Evolutionary conservation across 495 filamentous ascomycete genomes (phyloP).

Genomic region (Xylaria curta): DNA sequence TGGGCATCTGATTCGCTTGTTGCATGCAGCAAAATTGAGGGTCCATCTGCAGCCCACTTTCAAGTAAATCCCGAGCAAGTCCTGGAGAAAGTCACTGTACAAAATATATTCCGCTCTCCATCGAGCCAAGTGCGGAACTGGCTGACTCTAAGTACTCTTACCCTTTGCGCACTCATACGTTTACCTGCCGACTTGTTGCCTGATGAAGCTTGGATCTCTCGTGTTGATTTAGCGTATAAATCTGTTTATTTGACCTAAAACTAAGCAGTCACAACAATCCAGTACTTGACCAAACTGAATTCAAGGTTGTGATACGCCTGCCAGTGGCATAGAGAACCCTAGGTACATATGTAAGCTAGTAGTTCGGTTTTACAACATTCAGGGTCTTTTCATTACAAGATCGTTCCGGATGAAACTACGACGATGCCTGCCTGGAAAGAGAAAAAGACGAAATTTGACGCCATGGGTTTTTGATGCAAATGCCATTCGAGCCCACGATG

Average conservation of each 20-base stretch:
- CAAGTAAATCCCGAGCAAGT: constrained; percentile 13
- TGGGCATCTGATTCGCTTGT: constrained; percentile 16
- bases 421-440: background rate
- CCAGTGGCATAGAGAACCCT: constrained; percentile 3
- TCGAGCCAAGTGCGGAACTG: constrained; percentile 7
- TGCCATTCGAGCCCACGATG: constrained; percentile 21
- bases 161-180: background rate
- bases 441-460: background rate
- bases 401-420: background rate
- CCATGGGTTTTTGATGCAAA: constrained; percentile 18
- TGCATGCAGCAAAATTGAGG: background rate
- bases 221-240: background rate
- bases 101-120: constrained; percentile 1
- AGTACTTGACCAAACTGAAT: background rate
- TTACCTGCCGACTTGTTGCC: background rate
- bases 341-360: background rate
- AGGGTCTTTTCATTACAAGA: constrained; percentile 8
- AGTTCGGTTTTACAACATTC: constrained; percentile 18
- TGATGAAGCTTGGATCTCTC: background rate
- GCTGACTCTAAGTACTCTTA: background rate
- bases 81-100: constrained; percentile 20
- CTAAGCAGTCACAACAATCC: background rate
- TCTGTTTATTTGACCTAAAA: background rate
- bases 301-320: background rate
- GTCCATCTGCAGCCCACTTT: constrained; percentile 19